Conservation (phyloP, 2,329 filamentous ascomycete genomes). For the Camptophora hylomeconis region DNA sequence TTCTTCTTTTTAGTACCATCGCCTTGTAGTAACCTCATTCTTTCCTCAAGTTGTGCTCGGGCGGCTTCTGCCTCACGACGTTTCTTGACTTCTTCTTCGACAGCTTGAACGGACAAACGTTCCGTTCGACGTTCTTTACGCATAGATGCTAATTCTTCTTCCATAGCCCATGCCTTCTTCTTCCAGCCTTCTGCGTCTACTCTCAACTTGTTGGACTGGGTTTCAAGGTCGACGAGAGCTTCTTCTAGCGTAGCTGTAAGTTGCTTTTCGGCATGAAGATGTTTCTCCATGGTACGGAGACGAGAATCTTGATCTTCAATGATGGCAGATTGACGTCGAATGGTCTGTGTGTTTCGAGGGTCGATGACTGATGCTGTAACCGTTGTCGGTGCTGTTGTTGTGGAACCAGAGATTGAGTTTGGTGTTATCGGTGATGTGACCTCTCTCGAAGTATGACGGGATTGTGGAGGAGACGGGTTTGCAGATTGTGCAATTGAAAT, state of each 20-base stretch:
- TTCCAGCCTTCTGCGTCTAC: constrained; percentile 81
- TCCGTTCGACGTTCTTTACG: constrained; percentile 46
- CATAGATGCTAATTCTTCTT: constrained; percentile 44
- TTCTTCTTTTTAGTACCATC: constrained; percentile 66
- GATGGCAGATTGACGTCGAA: constrained; percentile 46
- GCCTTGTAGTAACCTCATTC: constrained; percentile 74
- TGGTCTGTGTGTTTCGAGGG: constrained; percentile 23
- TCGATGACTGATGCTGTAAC: neutral
- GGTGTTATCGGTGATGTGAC: constrained; percentile 24
- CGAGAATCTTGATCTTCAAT: constrained; percentile 91
- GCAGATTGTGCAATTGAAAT: constrained; percentile 31
- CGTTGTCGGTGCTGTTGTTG: constrained; percentile 9
- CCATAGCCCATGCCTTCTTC: constrained; percentile 66
- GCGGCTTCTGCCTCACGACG: constrained; percentile 81
- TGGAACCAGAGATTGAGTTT: constrained; percentile 10
- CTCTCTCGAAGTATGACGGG: constrained; percentile 72
- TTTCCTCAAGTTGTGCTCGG: constrained; percentile 76
- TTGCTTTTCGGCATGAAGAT: constrained; percentile 89
- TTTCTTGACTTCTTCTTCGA: constrained; percentile 94
- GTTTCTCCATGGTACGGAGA: constrained; percentile 92
- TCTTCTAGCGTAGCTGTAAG: constrained; percentile 91
- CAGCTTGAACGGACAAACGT: constrained; percentile 63
- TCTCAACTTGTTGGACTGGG: constrained; percentile 82
- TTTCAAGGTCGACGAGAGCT: constrained; percentile 84
- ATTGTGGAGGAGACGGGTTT: constrained; percentile 45